These are phyloP conservation scores for Lodderomyces elongisporus DNA, from an alignment of 1,139 yeast species.

Conservation along the genomic window DNA sequence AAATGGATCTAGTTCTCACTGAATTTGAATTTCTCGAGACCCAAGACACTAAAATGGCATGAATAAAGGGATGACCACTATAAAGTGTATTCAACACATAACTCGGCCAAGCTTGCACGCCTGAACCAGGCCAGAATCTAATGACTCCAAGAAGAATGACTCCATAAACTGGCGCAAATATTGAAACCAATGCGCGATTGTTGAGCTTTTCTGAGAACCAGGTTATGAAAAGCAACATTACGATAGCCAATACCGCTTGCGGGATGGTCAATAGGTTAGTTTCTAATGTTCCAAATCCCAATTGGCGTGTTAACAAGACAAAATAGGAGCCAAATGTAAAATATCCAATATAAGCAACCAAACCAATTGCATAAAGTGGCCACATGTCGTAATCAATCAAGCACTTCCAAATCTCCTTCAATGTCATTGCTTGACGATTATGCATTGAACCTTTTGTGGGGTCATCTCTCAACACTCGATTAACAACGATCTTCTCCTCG, in stretches of 20 bases:
- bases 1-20: conserved; percentile 49
- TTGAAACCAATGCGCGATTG: conserved; percentile 28
- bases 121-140: conserved; percentile 48
- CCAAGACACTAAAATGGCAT: conserved; percentile 57
- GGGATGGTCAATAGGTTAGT: conserved; percentile 57
- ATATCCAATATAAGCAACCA: conserved; percentile 41
- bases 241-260: conserved; percentile 10
- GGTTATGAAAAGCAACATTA: conserved; percentile 31
- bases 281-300: conserved; percentile 53
- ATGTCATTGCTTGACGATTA: conserved; percentile 51
- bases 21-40: conserved; percentile 57
- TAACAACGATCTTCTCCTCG: conserved; percentile 59
- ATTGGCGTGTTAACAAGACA: conserved; percentile 36
- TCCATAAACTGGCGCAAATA: conserved; percentile 33
- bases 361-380: conserved; percentile 53
- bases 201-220: conserved; percentile 34
- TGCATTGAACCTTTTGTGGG: conserved; percentile 68
- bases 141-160: conserved; percentile 38
- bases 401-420: conserved; percentile 33
- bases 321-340: conserved; percentile 21
- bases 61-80: conserved; percentile 44
- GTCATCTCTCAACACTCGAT: conserved; percentile 59
- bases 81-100: conserved; percentile 44
- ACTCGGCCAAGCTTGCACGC: conserved; percentile 46
- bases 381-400: conserved; percentile 51